Evolutionary conservation across 331 rosid species (phyloP), one percentile per base, ranked within the genome.

Genomic region (Malus hybrid): DNA sequence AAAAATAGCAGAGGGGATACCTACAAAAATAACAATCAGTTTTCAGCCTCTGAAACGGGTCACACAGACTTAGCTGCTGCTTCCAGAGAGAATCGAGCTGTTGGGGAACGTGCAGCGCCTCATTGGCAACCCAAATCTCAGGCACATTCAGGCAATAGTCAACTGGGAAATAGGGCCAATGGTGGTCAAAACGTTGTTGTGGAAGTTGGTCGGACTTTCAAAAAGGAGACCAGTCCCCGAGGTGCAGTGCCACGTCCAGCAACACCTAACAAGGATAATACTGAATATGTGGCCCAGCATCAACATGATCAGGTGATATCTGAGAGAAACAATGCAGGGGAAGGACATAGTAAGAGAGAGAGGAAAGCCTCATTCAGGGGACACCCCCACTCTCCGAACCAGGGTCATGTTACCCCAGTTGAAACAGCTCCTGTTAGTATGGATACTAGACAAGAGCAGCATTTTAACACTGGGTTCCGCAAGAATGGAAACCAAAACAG

Each of bases 61-160:
- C 96, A 80, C 68, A 70, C 76, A 34, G 93, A 84, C 76, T 67
- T 62, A 19, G 66, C 80, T 16, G 78, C 85, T 77, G 77, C 85
- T 78, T 80, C 75, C 1, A 90, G 87, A 73, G 99, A 95, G 75
- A 89, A 79, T 76, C 86, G 85, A 68, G 85, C 81, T 85, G 73
- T 69, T 56, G 93, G 88, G 20, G 99, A 95, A 20, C 93, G 85
- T 6, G 34, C 81, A 75, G 73, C 18, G 15, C 80, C 97, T 82
- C 96, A 95, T 64, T 95, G 99, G 99, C 98, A 89, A 74, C 99
- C 99, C 63, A 95, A 92, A 80, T 69, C 86, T 68, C 93, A 86
- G 78, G 80, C 75, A 28, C 42, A 28, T 73, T 73, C 88, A 24
- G 82, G 90, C 27, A 77, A 76, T 81, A 82, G 62, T 79, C 91